Conservation (phyloP, 2,329 filamentous ascomycete genomes). For the Stachybotrys elegans region DNA sequence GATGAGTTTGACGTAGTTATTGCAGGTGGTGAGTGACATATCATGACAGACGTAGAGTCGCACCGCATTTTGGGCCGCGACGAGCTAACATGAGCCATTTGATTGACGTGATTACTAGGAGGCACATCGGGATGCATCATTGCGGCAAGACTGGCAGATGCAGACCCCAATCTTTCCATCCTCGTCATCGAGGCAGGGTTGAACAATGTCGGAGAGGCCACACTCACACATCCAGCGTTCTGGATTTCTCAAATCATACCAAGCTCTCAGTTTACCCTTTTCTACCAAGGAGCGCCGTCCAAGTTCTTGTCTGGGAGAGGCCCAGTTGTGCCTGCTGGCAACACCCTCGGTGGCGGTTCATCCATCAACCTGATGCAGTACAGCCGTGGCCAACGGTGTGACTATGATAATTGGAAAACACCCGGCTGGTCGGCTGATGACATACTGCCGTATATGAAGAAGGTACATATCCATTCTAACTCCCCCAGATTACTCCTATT, state of each 20-base stretch:
- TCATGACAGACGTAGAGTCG: no score
- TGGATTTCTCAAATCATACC: neutral
- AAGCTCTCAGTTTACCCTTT: neutral
- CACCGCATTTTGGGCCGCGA: neutral
- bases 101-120: neutral
- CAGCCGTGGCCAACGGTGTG: neutral
- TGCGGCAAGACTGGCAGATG: neutral
- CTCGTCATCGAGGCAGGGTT: neutral
- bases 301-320: neutral
- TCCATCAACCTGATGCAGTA: slow-evolving; percentile 2
- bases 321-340: neutral
- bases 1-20: neutral
- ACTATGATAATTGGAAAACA: neutral
- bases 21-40: neutral
- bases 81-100: neutral
- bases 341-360: neutral
- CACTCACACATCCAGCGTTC: neutral
- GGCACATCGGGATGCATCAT: neutral
- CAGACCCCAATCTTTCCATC: neutral
- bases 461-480: no score
- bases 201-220: neutral
- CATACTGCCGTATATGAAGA: neutral
- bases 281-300: neutral
- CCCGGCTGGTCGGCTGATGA: slow-evolving; percentile 1
- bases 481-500: no score